Evolutionary conservation across 73 alveolate genomes (phyloP).

Genomic region (Stentor coeruleus): DNA sequence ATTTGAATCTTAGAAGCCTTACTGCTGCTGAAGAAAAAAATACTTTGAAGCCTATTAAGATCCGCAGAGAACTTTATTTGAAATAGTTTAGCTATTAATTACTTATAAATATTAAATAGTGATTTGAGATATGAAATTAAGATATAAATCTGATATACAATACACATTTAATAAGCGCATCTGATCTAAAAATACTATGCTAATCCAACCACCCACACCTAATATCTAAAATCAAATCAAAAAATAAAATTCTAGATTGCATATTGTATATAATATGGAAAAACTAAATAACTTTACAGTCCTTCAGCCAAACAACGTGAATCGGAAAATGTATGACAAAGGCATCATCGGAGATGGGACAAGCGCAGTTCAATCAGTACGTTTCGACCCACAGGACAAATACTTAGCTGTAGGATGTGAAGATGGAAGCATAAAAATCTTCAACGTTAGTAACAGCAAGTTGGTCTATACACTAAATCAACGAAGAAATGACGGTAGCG

Average conservation of each 20-base stretch:
- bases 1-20: too few relatives aligned
- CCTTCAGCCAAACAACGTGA: conserved; percentile 18
- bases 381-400: conserved; percentile 75
- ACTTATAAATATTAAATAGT: too few relatives aligned
- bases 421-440: conserved; percentile 77
- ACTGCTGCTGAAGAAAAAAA: not conserved
- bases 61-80: not conserved
- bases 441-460: conserved; percentile 68
- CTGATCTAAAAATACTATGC: too few relatives aligned
- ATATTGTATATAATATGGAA: conserved; percentile 14
- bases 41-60: not conserved
- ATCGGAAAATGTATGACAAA: conserved; percentile 9
- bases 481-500: not conserved
- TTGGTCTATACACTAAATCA: conserved; percentile 33
- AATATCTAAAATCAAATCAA: too few relatives aligned
- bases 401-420: conserved; percentile 79
- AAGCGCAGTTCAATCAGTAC: conserved; percentile 60
- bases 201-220: too few relatives aligned
- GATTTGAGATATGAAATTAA: too few relatives aligned
- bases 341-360: conserved; percentile 7
- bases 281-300: not conserved
- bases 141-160: too few relatives aligned
- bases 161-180: too few relatives aligned
- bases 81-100: too few relatives aligned
- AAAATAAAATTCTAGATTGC: too few relatives aligned